These are phyloP conservation scores for Ganoderma lucidum DNA, from an alignment of 1,284 basidiomycete species.

Conservation along the genomic window DNA sequence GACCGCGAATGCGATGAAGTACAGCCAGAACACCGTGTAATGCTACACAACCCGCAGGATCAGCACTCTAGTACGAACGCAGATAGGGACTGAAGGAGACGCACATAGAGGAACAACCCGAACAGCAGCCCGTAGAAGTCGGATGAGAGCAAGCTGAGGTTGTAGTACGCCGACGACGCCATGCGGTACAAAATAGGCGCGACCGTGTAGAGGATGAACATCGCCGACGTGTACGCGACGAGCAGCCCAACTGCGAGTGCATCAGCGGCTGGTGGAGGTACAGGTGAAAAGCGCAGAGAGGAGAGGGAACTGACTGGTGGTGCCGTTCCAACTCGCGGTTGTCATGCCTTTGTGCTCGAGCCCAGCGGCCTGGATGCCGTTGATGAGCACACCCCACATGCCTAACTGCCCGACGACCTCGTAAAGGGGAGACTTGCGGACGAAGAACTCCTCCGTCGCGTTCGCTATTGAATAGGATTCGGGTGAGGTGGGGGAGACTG, in stretches of 20 bases:
- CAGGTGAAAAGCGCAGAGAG: background rate
- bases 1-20: slow-evolving; percentile 78
- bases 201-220: slow-evolving; percentile 85
- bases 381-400: slow-evolving; percentile 84
- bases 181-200: slow-evolving; percentile 86
- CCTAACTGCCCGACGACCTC: slow-evolving; percentile 89
- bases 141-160: slow-evolving; percentile 81
- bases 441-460: slow-evolving; percentile 88
- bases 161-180: slow-evolving; percentile 85
- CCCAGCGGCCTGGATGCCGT: slow-evolving; percentile 77
- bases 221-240: slow-evolving; percentile 78
- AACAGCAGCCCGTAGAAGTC: slow-evolving; percentile 89
- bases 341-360: slow-evolving; percentile 77
- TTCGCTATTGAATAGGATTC: slow-evolving; percentile 59
- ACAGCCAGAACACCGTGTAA: slow-evolving; percentile 83
- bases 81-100: slow-evolving; percentile 35
- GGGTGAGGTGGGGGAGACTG: background rate
- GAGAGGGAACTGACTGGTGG: slow-evolving; percentile 58
- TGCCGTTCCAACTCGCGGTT: slow-evolving; percentile 73
- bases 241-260: slow-evolving; percentile 69
- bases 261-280: slow-evolving; percentile 13
- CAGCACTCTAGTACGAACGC: background rate
- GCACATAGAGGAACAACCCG: slow-evolving; percentile 55
- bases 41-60: slow-evolving; percentile 54
- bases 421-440: slow-evolving; percentile 80